A percentile compares a stretch with the other conserved stretches of the same genome.
Conservation (phyloP, 2,329 filamentous ascomycete species). For the Aphanoascus verrucosus region DNA sequence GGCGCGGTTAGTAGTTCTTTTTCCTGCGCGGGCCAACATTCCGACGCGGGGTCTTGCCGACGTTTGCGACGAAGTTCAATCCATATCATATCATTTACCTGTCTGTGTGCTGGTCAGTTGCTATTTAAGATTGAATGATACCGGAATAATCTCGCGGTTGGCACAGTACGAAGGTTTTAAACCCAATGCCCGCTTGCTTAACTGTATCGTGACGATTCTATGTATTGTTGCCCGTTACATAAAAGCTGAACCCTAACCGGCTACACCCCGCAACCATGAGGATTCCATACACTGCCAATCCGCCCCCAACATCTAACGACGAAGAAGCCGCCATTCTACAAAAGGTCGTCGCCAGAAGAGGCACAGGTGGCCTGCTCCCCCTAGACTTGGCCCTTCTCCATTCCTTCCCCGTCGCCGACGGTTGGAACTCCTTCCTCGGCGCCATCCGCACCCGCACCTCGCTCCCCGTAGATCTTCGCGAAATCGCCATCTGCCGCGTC, state of each 20-base stretch:
- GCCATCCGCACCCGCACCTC: constrained; percentile 45
- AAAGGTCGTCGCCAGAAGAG: constrained; percentile 43
- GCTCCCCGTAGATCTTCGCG: constrained; percentile 47
- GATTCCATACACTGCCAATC: constrained; percentile 44
- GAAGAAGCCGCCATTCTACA: constrained; percentile 43
- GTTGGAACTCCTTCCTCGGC: constrained; percentile 49
- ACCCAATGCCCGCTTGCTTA: too few species aligned
- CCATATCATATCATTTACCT: neutral
- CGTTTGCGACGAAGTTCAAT: neutral
- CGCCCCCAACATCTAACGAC: constrained; percentile 37
- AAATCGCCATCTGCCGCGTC: constrained; percentile 71
- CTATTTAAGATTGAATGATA: too few species aligned
- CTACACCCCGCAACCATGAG: constrained; percentile 41
- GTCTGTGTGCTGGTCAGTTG: neutral
- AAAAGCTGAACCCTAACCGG: too few species aligned
- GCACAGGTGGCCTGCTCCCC: constrained; percentile 40
- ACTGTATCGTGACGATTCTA: too few species aligned
- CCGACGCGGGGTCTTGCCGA: neutral
- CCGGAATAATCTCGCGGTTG: too few species aligned
- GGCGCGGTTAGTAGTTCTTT: neutral
- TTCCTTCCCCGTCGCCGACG: constrained; percentile 46
- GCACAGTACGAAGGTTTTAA: too few species aligned
- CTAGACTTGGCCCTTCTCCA: constrained; percentile 47
- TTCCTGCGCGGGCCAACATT: neutral
- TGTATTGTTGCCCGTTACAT: too few species aligned